Evolutionary conservation across 257 asterid genomes (phyloP), one percentile per base, ranked within the genome.

Genomic region (Eucommia ulmoides): DNA sequence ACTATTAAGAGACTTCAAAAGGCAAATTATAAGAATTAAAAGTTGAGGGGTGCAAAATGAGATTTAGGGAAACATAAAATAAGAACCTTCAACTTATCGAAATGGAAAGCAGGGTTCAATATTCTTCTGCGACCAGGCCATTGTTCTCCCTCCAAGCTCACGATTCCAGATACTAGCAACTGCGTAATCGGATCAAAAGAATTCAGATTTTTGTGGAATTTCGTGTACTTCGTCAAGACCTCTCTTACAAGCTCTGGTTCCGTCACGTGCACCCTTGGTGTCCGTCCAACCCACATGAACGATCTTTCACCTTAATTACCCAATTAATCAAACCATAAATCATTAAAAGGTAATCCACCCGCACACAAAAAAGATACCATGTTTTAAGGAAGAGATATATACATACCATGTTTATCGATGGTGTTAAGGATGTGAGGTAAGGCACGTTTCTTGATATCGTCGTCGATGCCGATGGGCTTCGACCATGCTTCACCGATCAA

Each of bases 271-370:
- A 42, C 20, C 48, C 48, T 42, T 16, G 15, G 20, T 16, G 4
- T 16, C 15, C n/a, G 19, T 42, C 48, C 48, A 1, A 4, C 2
- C 47, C 47, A 41, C 1, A 9, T 41, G 19, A 41, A 41, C 0
- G 64, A 55, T 20, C 66, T 62, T n/a, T 41, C 61, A 54, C 93
- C 89, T 79, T n/a, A n/a, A n/a, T n/a, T n/a, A n/a, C n/a, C n/a
- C n/a, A n/a, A n/a, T n/a, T n/a, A n/a, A n/a, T n/a, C n/a, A n/a
- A n/a, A n/a, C n/a, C n/a, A n/a, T n/a, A n/a, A n/a, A n/a, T n/a
- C n/a, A n/a, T n/a, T n/a, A n/a, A n/a, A n/a, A n/a, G n/a, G n/a
- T n/a, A n/a, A n/a, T n/a, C n/a, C n/a, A n/a, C n/a, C n/a, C n/a
- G n/a, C n/a, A n/a, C n/a, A n/a, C n/a, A n/a, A n/a, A n/a, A n/a